These are phyloP conservation scores for Durusdinium trenchii DNA, from an alignment of 73 alveolate genomes.

Conservation along the genomic window DNA sequence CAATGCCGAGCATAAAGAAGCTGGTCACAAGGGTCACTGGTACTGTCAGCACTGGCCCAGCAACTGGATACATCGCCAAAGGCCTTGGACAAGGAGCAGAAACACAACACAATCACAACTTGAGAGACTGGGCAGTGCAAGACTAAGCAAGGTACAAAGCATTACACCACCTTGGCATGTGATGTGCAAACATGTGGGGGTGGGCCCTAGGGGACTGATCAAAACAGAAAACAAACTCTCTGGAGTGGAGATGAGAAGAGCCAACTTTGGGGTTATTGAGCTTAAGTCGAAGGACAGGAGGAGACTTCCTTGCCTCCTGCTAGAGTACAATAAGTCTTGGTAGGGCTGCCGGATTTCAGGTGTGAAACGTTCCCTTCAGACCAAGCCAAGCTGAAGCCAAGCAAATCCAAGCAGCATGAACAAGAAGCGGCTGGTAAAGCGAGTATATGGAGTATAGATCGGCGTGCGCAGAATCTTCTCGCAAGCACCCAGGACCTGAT, in stretches of 20 bases:
- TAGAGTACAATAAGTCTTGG: too few relatives aligned
- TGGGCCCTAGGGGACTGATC: too few relatives aligned
- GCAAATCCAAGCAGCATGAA: conserved; percentile 61
- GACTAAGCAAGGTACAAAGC: conserved; percentile 20
- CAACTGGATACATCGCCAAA: conserved; percentile 84
- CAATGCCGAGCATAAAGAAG: conserved; percentile 85
- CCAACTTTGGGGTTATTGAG: too few relatives aligned
- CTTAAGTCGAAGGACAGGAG: too few relatives aligned
- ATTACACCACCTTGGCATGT: conserved; percentile 66
- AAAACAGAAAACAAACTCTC: not conserved
- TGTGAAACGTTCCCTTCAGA: too few relatives aligned
- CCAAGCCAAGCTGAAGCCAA: too few relatives aligned
- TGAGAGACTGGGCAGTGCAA: not conserved
- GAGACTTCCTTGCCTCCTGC: too few relatives aligned
- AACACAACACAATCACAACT: too few relatives aligned
- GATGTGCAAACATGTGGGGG: too few relatives aligned
- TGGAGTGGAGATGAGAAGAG: too few relatives aligned
- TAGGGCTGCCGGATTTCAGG: too few relatives aligned
- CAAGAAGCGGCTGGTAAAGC: conserved; percentile 82
- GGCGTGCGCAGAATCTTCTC: conserved; percentile 94
- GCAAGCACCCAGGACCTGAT: conserved; percentile 79
- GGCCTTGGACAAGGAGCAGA: conserved; percentile 51
- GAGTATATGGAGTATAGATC: conserved; percentile 72
- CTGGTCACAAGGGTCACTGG: conserved; percentile 91
- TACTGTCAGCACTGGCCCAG: conserved; percentile 82